A percentile compares a stretch with the other conserved stretches of the same genome.
Evolutionary conservation across 2,329 filamentous ascomycete species (phyloP).

Genomic region (Epichloe hybrida): DNA sequence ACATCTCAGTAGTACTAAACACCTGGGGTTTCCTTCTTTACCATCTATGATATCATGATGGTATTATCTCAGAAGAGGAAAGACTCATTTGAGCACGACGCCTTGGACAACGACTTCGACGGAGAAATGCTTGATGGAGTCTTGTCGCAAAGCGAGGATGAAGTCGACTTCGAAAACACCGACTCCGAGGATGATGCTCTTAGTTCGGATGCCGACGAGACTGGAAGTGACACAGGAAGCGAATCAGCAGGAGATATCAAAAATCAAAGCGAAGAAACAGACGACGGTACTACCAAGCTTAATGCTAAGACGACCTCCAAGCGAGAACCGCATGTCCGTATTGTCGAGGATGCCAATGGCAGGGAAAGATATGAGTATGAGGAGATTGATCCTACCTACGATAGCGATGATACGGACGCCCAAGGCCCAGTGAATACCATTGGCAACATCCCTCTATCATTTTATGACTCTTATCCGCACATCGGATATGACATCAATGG

Average conservation of each 20-base stretch:
- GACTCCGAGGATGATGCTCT: conserved; percentile 5
- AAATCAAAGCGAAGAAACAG: not conserved
- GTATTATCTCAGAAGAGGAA: conserved; percentile 41
- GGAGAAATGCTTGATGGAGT: conserved; percentile 41
- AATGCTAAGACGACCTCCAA: not conserved
- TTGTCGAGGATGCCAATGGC: conserved; percentile 76
- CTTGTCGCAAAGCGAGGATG: conserved; percentile 34
- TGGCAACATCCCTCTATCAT: conserved; percentile 82
- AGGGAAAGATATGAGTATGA: conserved; percentile 82
- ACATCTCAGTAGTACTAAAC: not conserved
- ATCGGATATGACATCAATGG: conserved; percentile 99
- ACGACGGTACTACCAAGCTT: not conserved
- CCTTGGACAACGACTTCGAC: conserved; percentile 37
- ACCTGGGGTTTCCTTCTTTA: not conserved
- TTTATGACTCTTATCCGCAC: conserved; percentile 95
- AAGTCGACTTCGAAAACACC: conserved; percentile 15
- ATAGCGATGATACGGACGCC: conserved; percentile 86
- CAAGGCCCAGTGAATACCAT: conserved; percentile 77
- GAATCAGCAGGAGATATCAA: conserved; percentile 24
- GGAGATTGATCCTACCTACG: conserved; percentile 88
- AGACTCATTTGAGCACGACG: conserved; percentile 40
- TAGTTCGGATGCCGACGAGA: conserved; percentile 1
- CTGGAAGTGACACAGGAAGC: not conserved
- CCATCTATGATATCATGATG: conserved; percentile 4
- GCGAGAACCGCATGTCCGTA: conserved; percentile 19